Evolutionary conservation across 1,284 basidiomycete species (phyloP), one percentile per base, ranked within the genome.

Genomic region (Irpex rosettiformis): DNA sequence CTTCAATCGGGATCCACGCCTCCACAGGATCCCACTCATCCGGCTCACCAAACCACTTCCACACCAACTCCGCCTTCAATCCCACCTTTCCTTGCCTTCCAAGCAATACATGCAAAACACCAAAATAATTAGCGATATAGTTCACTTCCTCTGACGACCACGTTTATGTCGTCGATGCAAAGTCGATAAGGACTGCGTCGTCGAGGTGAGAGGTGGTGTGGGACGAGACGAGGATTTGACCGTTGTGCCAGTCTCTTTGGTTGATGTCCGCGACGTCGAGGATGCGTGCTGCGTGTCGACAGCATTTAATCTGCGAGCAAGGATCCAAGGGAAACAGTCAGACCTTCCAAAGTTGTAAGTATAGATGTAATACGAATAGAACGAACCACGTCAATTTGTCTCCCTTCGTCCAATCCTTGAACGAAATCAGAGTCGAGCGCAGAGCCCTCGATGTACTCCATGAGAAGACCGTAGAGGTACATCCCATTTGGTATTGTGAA

Each of bases 21-120:
- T n/a, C n/a, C n/a, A n/a, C n/a, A 27, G 55, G 21, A 22, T 56
- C 55, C 55, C 55, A 56, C 6, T 51, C 55, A 48, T 56, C 55
- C 16, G 55, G 55, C 45, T 55, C 49, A 13, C 42, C 55, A 27
- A 56, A 56, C 18, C 52, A 24, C 42, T 56, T 16, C 55, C 55
- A 56, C 25, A 56, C 43, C 27, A 56, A 24, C 37, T 48, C 55
- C 8, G 49, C 13, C 7, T 52, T 22, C n/a, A 49, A n/a, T 3
- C 55, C 55, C 42, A 22, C 29, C n/a, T n/a, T n/a, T n/a, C n/a
- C n/a, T n/a, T n/a, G n/a, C n/a, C n/a, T n/a, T 16, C 43, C 8
- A 18, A 10, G n/a, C 43, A 47, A 24, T 10, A 24, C 43, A 11
- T 10, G 10, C 43, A 18, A 47, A 10, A 47, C 22, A 8, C 18